These are phyloP conservation scores for Kurtzmaniella fragi DNA, from an alignment of 805 yeast genomes.

Conservation along the genomic window DNA sequence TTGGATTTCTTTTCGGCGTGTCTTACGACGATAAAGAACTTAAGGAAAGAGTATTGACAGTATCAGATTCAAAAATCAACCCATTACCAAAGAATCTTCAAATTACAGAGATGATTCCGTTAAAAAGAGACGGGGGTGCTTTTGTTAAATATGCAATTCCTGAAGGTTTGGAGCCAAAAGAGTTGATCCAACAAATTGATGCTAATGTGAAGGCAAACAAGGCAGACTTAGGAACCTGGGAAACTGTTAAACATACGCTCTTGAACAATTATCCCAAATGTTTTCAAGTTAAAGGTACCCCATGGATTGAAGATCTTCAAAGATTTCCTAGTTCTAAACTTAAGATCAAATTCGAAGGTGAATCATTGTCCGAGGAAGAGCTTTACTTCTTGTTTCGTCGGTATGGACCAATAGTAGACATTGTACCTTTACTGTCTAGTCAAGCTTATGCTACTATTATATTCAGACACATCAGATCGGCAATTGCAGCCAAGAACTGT, in stretches of 20 bases:
- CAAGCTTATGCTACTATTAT: constrained; percentile 44
- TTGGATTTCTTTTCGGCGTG: constrained; percentile 12
- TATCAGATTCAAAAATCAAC: constrained; percentile 9
- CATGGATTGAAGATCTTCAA: constrained; percentile 94
- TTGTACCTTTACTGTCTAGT: constrained; percentile 52
- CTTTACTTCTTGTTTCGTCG: constrained; percentile 77
- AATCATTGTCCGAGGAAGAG: constrained; percentile 71
- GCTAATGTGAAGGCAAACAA: constrained; percentile 33
- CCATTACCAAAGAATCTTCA: constrained; percentile 31
- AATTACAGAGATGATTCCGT: constrained; percentile 59
- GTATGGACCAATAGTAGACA: constrained; percentile 80
- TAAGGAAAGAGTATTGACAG: constrained; percentile 6
- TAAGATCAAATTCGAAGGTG: constrained; percentile 71
- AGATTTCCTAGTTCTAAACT: constrained; percentile 64
- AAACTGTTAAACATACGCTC: constrained; percentile 8
- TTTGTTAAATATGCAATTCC: constrained; percentile 76
- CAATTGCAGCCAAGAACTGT: constrained; percentile 87
- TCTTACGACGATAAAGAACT: constrained; percentile 13
- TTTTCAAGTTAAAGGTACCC: constrained; percentile 80
- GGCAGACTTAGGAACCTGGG: constrained; percentile 5
- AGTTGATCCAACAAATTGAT: constrained; percentile 49
- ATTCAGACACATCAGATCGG: constrained; percentile 57
- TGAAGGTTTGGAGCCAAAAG: constrained; percentile 41
- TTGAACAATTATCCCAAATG: constrained; percentile 41
- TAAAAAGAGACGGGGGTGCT: constrained; percentile 88